Evolutionary conservation across 805 yeast species (phyloP).

Genomic region (Pichia membranifaciens): DNA sequence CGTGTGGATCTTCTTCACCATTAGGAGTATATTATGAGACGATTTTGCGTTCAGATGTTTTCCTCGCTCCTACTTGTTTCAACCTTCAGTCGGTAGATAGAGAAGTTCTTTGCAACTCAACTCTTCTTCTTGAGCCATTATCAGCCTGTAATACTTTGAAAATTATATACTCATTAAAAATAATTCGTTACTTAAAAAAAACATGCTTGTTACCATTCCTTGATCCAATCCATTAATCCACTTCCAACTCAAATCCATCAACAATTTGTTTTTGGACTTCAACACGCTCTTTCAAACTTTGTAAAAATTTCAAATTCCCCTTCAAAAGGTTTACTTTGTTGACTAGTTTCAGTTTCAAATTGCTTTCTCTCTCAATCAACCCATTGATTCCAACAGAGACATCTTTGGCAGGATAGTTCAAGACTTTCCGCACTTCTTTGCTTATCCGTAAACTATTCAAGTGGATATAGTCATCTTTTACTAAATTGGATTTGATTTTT

Average conservation of each 20-base stretch:
- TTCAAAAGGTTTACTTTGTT: slow-evolving; percentile 50
- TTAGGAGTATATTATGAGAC: too few species aligned
- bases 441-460: slow-evolving; percentile 72
- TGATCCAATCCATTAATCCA: slow-evolving; percentile 10
- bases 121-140: too few species aligned
- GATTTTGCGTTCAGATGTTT: too few species aligned
- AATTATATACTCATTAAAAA: not conserved
- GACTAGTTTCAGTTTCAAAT: slow-evolving; percentile 52
- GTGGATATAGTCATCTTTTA: slow-evolving; percentile 70
- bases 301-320: slow-evolving; percentile 49
- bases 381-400: slow-evolving; percentile 66
- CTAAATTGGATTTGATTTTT: slow-evolving; percentile 59
- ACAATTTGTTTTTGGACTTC: slow-evolving; percentile 19
- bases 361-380: slow-evolving; percentile 53
- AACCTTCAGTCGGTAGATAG: too few species aligned
- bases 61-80: too few species aligned
- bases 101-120: too few species aligned
- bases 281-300: slow-evolving; percentile 29
- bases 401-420: slow-evolving; percentile 77
- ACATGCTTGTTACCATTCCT: too few species aligned
- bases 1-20: too few species aligned
- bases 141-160: too few species aligned
- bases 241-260: slow-evolving; percentile 12
- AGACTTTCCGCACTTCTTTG: slow-evolving; percentile 74
- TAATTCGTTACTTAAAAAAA: not conserved